Evolutionary conservation across 139 green algal genomes (phyloP).

Genomic region (Mychonastes homosphaera): DNA sequence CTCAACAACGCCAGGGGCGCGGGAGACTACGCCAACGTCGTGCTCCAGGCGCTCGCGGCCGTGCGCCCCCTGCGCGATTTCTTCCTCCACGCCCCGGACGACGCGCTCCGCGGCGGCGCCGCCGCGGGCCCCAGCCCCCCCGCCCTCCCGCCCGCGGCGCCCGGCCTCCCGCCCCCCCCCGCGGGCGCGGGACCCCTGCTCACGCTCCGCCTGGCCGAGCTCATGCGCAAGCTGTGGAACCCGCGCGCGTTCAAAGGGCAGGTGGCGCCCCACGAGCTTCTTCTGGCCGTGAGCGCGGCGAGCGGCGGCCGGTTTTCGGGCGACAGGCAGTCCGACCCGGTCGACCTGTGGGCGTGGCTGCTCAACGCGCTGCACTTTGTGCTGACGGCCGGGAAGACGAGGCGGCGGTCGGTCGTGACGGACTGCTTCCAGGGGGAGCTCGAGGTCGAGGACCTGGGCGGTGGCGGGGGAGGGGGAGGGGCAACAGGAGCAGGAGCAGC

Average conservation of each 20-base stretch:
- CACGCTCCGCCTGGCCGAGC: conserved; percentile 79
- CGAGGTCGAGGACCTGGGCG: not conserved
- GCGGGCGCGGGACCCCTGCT: conserved; percentile 38
- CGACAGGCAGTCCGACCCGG: conserved; percentile 65
- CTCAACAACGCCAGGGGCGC: conserved; percentile 88
- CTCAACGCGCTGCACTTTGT: conserved; percentile 85
- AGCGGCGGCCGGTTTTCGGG: conserved; percentile 80
- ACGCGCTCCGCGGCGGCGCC: not conserved
- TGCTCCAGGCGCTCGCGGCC: conserved; percentile 52
- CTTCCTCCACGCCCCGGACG: conserved; percentile 1
- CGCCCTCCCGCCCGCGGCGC: conserved; percentile 32
- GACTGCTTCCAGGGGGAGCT: conserved; percentile 76
- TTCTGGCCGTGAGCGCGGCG: conserved; percentile 61
- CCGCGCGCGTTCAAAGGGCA: conserved; percentile 90
- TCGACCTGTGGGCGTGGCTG: conserved; percentile 90
- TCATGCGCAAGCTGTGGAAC: conserved; percentile 95
- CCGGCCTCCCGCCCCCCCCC: conserved; percentile 70
- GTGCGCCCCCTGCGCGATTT: not conserved
- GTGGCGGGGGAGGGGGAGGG: not conserved
- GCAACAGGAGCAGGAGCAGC: not conserved
- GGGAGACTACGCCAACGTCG: conserved; percentile 92
- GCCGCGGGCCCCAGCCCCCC: no score
- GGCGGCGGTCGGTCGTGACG: conserved; percentile 74
- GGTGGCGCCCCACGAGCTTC: conserved; percentile 48
- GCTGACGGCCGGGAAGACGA: conserved; percentile 72